Base-by-base conservation (phyloP, 768 basidiomycete genomes). In the Lentinus tigrinus region DNA sequence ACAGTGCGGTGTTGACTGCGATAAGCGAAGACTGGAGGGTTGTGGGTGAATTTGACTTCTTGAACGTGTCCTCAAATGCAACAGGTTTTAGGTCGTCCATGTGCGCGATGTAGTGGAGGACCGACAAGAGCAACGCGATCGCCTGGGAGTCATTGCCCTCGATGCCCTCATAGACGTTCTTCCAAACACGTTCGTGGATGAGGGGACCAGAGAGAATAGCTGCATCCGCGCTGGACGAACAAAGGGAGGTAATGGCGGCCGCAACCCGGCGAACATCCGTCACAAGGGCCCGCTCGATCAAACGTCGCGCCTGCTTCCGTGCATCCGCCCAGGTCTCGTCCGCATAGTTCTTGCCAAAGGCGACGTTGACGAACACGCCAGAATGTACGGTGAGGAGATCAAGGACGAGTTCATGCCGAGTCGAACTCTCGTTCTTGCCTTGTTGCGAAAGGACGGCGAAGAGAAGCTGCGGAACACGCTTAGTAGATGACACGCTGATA, bases 111-210 rank as follows among this genome's bases (percentile, higher is more conserved):
- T 77, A 76, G 2, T 89, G 77, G 7, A 89, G 72, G 2, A 85
- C 74, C 28, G 77, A 72, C 38, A 95, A 73, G 27, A 95, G 69
- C 37, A 81, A 75, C 10, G 80, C 79, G 23, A 88, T 75, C 1
- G 81, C 89, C 31, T 82, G 77, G 7, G 74, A 67, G 66, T 95
- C 91, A 39, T 74, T 74, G 19, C 81, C 77, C 44, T 81, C 78
- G 4, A 94, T 69, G 6, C 75, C 74, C 9, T 81, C 77, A 64
- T 89, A 95, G 3, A 83, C 73, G 62, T 78, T 81, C 52, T 72
- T 75, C 95, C 95, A 98, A 31, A 92, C 70, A 44, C 80, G 80
- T 46, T 79, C 77, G 48, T 81, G 81, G 47, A 89, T 72, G 23
- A 70, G 72, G 10, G 74, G 67, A 14, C 11, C 24, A 65, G 65